Conservation (phyloP, 345 rosid species). For the Ceriops tagal region DNA sequence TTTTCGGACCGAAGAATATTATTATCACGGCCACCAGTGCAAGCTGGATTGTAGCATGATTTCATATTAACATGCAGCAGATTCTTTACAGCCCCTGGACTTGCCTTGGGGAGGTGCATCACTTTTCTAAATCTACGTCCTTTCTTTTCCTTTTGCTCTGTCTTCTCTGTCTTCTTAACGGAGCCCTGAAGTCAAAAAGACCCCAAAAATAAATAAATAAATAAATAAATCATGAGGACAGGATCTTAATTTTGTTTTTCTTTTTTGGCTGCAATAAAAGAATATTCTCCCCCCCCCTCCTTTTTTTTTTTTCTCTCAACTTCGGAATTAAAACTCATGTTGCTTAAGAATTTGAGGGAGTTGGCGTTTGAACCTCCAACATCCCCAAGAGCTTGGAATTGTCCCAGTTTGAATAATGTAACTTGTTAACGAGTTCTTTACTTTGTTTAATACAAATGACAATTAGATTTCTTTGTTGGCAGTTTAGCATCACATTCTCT, state of each 20-base stretch:
- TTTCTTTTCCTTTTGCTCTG: conserved; percentile 18
- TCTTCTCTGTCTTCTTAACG: conserved; percentile 7
- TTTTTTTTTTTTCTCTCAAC: too few relatives aligned
- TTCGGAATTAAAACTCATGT: too few relatives aligned
- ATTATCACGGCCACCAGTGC: conserved; percentile 11
- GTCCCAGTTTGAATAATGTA: too few relatives aligned
- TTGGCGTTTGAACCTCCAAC: too few relatives aligned
- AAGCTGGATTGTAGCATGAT: conserved; percentile 29
- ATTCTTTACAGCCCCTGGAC: conserved; percentile 19
- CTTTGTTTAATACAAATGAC: neutral
- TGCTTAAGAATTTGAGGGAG: too few relatives aligned
- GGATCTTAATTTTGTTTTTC: neutral
- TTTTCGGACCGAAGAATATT: conserved; percentile 16
- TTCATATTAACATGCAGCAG: conserved; percentile 18
- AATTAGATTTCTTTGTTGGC: neutral
- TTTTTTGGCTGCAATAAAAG: neutral
- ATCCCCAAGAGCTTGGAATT: too few relatives aligned
- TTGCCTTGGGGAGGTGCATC: conserved; percentile 13
- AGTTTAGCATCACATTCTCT: too few relatives aligned
- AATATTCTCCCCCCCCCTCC: neutral
- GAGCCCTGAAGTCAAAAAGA: conserved; percentile 9
- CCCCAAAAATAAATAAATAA: too few relatives aligned
- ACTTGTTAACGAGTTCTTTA: too few relatives aligned
- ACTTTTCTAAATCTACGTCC: conserved; percentile 18
- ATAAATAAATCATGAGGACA: neutral